Conservation (phyloP, 306 rosid species). For the Crataegus laevigata region DNA sequence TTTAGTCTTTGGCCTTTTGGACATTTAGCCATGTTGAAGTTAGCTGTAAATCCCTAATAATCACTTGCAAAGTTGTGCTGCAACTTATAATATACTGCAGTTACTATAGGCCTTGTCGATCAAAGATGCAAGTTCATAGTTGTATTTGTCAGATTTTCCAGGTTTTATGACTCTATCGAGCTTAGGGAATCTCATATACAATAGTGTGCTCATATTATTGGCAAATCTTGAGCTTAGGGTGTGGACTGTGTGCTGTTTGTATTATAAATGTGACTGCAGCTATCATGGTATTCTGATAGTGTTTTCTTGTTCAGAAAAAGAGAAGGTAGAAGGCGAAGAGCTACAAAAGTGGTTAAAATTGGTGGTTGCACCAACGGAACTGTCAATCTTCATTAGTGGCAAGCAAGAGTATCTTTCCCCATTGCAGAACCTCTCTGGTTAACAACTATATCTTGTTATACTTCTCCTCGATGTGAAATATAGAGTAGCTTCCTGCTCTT, state of each 20-base stretch:
- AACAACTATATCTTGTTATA: constrained; percentile 3
- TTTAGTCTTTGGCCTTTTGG: background rate
- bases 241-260: background rate
- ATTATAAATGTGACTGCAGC: background rate
- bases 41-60: background rate
- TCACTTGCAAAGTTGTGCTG: background rate
- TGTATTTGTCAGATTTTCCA: background rate
- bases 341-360: constrained; percentile 72
- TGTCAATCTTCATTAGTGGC: constrained; percentile 52
- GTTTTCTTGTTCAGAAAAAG: constrained; percentile 56
- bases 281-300: constrained; percentile 21
- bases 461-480: constrained; percentile 18
- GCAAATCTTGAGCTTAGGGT: background rate
- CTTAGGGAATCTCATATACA: background rate
- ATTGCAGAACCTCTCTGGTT: constrained; percentile 29
- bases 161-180: background rate
- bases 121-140: background rate
- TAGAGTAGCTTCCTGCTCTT: constrained; percentile 22
- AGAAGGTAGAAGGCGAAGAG: constrained; percentile 92
- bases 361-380: constrained; percentile 85
- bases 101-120: background rate
- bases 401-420: constrained; percentile 36
- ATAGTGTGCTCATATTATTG: background rate
- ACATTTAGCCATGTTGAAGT: background rate
- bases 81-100: background rate